phyloP scores from a whole-genome alignment of 75 land plant species.

The Pseudotsuga menziesii region DNA sequence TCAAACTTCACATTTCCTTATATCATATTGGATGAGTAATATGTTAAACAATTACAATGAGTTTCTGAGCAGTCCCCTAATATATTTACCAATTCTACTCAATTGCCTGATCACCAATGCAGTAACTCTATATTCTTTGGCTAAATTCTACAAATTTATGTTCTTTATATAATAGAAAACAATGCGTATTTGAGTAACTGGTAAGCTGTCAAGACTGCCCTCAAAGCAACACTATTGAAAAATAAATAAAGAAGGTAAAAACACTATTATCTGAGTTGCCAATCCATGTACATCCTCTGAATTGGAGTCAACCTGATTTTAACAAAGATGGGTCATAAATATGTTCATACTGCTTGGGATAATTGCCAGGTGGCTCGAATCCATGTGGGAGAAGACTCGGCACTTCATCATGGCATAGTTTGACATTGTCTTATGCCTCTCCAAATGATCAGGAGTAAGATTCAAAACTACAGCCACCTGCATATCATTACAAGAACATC shows the following conservation, averaged over 20 bases:
- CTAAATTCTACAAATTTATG: no score
- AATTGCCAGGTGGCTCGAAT: constrained; percentile 35
- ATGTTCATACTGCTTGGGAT: constrained; percentile 43
- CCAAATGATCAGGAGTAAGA: constrained; percentile 73
- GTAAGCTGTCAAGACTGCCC: background rate
- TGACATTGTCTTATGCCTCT: constrained; percentile 62
- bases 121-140: no score
- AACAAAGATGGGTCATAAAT: background rate
- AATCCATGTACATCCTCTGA: background rate
- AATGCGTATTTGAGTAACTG: background rate
- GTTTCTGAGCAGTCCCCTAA: background rate
- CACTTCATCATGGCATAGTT: constrained; percentile 56
- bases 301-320: background rate
- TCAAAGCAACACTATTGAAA: background rate
- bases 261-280: background rate
- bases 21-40: background rate
- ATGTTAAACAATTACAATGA: background rate
- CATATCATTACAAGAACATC: constrained; percentile 2
- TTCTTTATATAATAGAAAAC: no score
- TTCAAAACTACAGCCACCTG: constrained; percentile 64
- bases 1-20: background rate
- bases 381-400: constrained; percentile 54
- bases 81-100: no score
- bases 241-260: background rate
- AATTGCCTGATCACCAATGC: no score